These are phyloP conservation scores for Suillus ampliporus DNA, from an alignment of 768 basidiomycete genomes.

Conservation along the genomic window DNA sequence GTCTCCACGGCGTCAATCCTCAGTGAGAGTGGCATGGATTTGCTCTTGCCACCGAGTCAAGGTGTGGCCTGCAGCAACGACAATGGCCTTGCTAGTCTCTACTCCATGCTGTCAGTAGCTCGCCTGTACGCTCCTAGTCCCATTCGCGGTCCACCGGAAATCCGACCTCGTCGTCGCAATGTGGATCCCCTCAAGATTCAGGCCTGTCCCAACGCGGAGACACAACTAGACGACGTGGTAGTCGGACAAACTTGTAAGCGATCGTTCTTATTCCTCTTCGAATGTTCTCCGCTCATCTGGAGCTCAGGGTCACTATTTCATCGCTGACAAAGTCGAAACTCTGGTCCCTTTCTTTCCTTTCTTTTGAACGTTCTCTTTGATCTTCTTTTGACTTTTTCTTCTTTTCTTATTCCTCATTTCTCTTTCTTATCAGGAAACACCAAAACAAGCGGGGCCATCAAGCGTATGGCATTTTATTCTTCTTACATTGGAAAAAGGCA, in stretches of 20 bases:
- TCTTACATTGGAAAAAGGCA: too few relatives aligned
- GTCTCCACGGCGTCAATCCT: not conserved
- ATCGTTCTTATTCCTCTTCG: not conserved
- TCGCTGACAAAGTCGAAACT: not conserved
- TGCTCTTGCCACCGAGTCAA: not conserved
- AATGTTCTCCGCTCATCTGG: not conserved
- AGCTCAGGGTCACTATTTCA: not conserved
- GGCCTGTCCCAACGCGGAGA: not conserved
- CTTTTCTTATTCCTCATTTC: not conserved
- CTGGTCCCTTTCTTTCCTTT: not conserved
- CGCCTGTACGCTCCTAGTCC: not conserved
- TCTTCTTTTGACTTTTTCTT: not conserved
- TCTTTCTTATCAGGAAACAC: not conserved
- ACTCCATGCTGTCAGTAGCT: not conserved
- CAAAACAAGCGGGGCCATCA: not conserved
- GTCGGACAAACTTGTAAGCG: not conserved
- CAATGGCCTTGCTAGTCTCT: not conserved
- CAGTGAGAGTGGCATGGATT: not conserved
- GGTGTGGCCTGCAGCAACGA: not conserved
- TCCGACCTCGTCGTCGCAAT: not conserved
- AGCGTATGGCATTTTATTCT: not conserved
- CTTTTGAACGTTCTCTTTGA: not conserved
- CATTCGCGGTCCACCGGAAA: not conserved
- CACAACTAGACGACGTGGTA: not conserved
- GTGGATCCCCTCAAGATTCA: not conserved